phyloP scores from a whole-genome alignment of 2,329 filamentous ascomycete genomes.

The Coniochaeta sp. region DNA sequence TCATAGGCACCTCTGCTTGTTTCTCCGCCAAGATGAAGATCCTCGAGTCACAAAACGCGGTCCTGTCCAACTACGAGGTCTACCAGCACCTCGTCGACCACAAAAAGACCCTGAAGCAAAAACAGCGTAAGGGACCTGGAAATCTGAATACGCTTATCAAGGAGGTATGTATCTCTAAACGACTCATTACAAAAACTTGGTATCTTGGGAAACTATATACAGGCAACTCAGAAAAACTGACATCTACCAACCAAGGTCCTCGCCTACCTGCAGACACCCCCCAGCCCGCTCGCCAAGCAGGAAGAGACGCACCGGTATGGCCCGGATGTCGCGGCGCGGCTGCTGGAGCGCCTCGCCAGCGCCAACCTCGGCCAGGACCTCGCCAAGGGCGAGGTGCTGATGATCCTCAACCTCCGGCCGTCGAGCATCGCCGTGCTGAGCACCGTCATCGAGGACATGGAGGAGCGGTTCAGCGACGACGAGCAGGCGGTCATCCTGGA shows the following conservation, averaged over 20 bases:
- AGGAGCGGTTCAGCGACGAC: conserved; percentile 49
- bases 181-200: background rate
- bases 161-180: conserved; percentile 42
- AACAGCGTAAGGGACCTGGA: conserved; percentile 43
- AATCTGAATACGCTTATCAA: conserved; percentile 55
- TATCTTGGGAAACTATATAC: background rate
- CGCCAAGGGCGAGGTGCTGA: conserved; percentile 61
- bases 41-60: conserved; percentile 61
- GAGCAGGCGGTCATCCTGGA: conserved; percentile 51
- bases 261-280: conserved; percentile 49
- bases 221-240: background rate
- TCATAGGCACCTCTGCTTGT: background rate
- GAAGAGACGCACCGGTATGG: conserved; percentile 40
- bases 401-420: conserved; percentile 61
- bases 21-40: conserved; percentile 51
- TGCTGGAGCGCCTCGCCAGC: conserved; percentile 42
- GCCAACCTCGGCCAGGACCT: conserved; percentile 44
- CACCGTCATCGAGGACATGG: conserved; percentile 59
- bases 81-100: conserved; percentile 56
- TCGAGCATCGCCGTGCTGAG: conserved; percentile 50
- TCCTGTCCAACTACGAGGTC: conserved; percentile 68
- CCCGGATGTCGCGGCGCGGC: conserved; percentile 39
- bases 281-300: conserved; percentile 48
- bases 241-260: conserved; percentile 37
- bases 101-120: conserved; percentile 41